A percentile compares a stretch with the other conserved stretches of the same genome.
phyloP scores from a whole-genome alignment of 116 monocot species.

The Phalaenopsis hybrid region DNA sequence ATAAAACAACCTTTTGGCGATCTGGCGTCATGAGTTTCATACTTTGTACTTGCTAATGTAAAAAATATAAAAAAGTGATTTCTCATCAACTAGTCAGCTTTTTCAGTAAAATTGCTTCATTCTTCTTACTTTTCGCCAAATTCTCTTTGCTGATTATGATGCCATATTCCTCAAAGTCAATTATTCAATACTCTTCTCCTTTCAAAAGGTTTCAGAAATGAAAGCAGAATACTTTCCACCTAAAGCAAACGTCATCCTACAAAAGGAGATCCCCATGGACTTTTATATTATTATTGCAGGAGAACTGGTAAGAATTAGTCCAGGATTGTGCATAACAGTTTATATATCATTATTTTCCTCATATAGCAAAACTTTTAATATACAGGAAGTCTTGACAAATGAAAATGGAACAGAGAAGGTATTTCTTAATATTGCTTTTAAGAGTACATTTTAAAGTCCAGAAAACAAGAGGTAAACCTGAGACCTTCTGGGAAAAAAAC shows the following conservation, averaged over 20 bases:
- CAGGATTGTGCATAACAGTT: background rate
- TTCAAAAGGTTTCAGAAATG: slow-evolving; percentile 30
- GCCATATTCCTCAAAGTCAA: background rate
- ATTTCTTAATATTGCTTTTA: slow-evolving; percentile 1
- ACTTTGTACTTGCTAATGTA: background rate
- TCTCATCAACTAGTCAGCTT: background rate
- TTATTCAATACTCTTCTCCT: background rate
- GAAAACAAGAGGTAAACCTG: background rate
- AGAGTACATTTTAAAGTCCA: background rate
- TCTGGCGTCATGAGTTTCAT: background rate
- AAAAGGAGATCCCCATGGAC: slow-evolving; percentile 32
- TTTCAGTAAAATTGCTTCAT: background rate
- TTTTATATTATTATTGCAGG: slow-evolving; percentile 36
- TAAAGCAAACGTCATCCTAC: slow-evolving; percentile 29
- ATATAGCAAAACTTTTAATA: background rate
- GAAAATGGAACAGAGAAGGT: slow-evolving; percentile 65
- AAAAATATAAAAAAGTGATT: background rate
- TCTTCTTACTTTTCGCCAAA: background rate
- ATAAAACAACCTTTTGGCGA: background rate
- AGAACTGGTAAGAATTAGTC: slow-evolving; percentile 21
- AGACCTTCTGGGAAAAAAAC: background rate
- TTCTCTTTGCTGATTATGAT: background rate
- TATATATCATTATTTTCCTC: background rate
- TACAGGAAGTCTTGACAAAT: slow-evolving; percentile 49
- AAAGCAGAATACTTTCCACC: slow-evolving; percentile 35